These are phyloP conservation scores for Neohortaea acidophila DNA, from an alignment of 495 filamentous ascomycete genomes.

Conservation along the genomic window DNA sequence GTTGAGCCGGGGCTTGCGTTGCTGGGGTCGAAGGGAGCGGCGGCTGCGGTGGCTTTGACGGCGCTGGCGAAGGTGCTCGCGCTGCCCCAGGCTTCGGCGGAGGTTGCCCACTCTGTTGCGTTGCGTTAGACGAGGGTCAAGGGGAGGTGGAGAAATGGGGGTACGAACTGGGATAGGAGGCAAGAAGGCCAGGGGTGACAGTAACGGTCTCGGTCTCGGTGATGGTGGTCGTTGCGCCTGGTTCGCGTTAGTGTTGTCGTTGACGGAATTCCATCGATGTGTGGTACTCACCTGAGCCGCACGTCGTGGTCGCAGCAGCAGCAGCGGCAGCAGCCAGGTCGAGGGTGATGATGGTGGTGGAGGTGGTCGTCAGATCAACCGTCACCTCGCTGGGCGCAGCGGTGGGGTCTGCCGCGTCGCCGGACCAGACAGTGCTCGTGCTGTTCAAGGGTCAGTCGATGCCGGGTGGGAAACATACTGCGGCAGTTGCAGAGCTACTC, in stretches of 20 bases:
- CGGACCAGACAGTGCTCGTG: slow-evolving; percentile 1
- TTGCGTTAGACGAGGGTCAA: too few relatives aligned
- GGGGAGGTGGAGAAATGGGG: too few relatives aligned
- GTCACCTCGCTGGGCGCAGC: background rate
- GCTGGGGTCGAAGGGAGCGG: too few relatives aligned
- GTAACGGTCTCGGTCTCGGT: slow-evolving; percentile 12
- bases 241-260: too few relatives aligned
- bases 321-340: slow-evolving; percentile 6
- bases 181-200: slow-evolving; percentile 8
- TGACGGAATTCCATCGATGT: too few relatives aligned
- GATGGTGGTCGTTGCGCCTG: slow-evolving; percentile 8
- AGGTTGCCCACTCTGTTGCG: too few relatives aligned
- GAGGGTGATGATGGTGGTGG: slow-evolving; percentile 15
- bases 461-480: background rate
- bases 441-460: background rate
- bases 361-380: slow-evolving; percentile 9
- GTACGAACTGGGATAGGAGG: too few relatives aligned
- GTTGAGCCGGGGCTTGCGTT: too few relatives aligned
- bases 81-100: too few relatives aligned
- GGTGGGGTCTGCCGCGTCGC: background rate
- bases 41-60: too few relatives aligned
- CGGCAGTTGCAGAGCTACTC: background rate
- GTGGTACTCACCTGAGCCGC: background rate
- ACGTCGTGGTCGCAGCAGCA: background rate
- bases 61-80: too few relatives aligned